Evolutionary conservation across 345 rosid species (phyloP), one percentile per base, ranked within the genome.

Genomic region (Citrus inodora): DNA sequence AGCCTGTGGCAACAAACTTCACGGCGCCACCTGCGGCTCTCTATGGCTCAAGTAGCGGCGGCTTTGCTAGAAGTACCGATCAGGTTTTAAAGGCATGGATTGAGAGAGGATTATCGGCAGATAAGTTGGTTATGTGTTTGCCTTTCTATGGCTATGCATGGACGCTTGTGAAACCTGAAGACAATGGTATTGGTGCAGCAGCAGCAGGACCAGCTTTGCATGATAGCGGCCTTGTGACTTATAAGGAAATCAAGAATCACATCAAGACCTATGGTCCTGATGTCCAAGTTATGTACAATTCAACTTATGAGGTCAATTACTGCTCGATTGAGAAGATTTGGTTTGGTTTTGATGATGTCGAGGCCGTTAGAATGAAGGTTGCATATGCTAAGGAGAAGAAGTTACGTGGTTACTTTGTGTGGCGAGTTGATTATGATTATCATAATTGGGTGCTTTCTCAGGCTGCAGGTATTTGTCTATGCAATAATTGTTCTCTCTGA

Each of bases 261-360:
- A 53, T 89, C 32, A 53, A 19, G 16, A 83, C 79, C 0, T 82
- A 83, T 82, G 83, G 82, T 13, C 77, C 70, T 3, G 32, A 25
- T 16, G 22, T 14, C 0, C 6, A 5, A 1, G 7, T 85, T 1
- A 11, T 51, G 33, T 89, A 86, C 61, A 82, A 87, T 69, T 17
- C 79, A 30, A 81, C 83, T 3, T 85, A 82, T 48, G 89, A 69
- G 17, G 82, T 77, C 58, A 85, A 82, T 56, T 61, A 71, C 51
- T 82, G 53, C 83, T 74, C 53, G 0, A 22, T 35, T 30, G 82
- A 83, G 25, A 42, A 35, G 9, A 0, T 0, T 16, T 87, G 92
- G 92, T 76, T 89, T 46, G 83, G 84, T 76, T 89, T 82, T 63
- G 90, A 87, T 37, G 88, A 75, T 66, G 86, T 80, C n/a, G 90